phyloP scores from a whole-genome alignment of 192 early-diverging fungal species.

The Podila epigama region DNA sequence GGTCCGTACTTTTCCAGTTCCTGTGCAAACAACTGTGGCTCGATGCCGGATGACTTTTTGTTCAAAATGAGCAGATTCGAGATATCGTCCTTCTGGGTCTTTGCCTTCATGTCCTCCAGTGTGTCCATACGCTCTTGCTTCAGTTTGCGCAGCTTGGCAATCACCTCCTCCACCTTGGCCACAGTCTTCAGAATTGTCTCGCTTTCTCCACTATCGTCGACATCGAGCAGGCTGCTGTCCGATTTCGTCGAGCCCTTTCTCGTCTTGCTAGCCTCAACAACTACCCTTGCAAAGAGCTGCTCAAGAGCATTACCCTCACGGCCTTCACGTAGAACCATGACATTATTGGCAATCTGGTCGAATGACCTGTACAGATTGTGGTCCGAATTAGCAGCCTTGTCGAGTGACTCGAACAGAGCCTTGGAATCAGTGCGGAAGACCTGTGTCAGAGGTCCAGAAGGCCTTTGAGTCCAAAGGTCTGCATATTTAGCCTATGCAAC shows the following conservation, averaged over 20 bases:
- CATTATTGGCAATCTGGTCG: slow-evolving; percentile 50
- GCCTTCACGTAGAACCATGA: slow-evolving; percentile 55
- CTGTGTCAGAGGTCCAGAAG: slow-evolving; percentile 76
- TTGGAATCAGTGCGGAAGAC: slow-evolving; percentile 79
- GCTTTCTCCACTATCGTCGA: slow-evolving; percentile 54
- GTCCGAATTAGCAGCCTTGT: slow-evolving; percentile 76
- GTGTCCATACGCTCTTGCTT: slow-evolving; percentile 76
- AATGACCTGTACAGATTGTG: slow-evolving; percentile 51
- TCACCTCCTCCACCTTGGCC: slow-evolving; percentile 67
- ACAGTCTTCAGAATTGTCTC: slow-evolving; percentile 58
- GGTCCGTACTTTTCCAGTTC: slow-evolving; percentile 93
- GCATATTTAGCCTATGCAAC: slow-evolving; percentile 66
- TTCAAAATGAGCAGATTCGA: slow-evolving; percentile 79
- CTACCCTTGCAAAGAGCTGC: slow-evolving; percentile 50
- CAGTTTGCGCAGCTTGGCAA: slow-evolving; percentile 68
- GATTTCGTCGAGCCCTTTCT: slow-evolving; percentile 30
- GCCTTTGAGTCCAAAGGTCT: slow-evolving; percentile 86
- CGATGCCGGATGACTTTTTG: slow-evolving; percentile 76
- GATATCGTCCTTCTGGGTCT: slow-evolving; percentile 91
- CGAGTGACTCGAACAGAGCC: slow-evolving; percentile 77
- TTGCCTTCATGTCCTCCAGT: slow-evolving; percentile 78
- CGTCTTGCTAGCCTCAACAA: slow-evolving; percentile 33
- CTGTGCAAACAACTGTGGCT: slow-evolving; percentile 85
- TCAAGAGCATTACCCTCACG: slow-evolving; percentile 50
- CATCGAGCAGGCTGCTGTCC: slow-evolving; percentile 60